Evolutionary conservation across 202 grass and related monocot genomes (phyloP), one percentile per base, ranked within the genome.

Genomic region (Carex arenaria): DNA sequence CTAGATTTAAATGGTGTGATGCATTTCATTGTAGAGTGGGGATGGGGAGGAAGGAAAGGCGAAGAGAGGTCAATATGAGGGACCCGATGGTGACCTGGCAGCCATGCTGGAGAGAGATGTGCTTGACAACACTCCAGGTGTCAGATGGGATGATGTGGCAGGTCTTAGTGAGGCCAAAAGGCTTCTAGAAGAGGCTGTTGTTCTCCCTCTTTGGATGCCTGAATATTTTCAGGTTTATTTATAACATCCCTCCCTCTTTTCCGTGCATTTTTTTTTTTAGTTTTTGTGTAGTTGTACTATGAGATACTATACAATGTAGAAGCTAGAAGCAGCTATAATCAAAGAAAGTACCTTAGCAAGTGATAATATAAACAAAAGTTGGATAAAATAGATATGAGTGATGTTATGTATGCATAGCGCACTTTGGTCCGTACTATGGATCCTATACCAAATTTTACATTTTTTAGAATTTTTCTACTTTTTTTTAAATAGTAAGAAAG

Each of bases 91-190:
- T 81, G 96, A 99, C 68, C 87, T 99, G 67, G 96, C 96, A 85
- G 91, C 91, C 77, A 99, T 99, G 96, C 86, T 99, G 80, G 96
- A 99, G 91, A 93, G 96, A 84, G 96, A 99, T 78, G 93, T 95
- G 71, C 89, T 99, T 15, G 96, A 99, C 81, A 95, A 93, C 60
- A 94, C 83, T 56, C 96, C 96, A 76, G 96, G 96, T 65, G 93
- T 99, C 56, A 94, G 86, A 88, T 99, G 96, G 96, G 96, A 95
- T 88, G 96, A 99, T 88, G 96, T 99, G 78, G 96, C 96, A 18
- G 96, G 96, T 64, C 88, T 99, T 69, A 94, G 89, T 87, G 96
- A 99, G 79, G 96, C 96, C 74, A 99, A 99, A 90, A 90, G 96
- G 77, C 96, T 99, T 80, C 89, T 99, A 26, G 96, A 99, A 87